Percentiles rank a stretch among this genome's conserved stretches.
Evolutionary conservation across 2,329 filamentous ascomycete species (phyloP).

Genomic region (Ceratocystis harringtonii): DNA sequence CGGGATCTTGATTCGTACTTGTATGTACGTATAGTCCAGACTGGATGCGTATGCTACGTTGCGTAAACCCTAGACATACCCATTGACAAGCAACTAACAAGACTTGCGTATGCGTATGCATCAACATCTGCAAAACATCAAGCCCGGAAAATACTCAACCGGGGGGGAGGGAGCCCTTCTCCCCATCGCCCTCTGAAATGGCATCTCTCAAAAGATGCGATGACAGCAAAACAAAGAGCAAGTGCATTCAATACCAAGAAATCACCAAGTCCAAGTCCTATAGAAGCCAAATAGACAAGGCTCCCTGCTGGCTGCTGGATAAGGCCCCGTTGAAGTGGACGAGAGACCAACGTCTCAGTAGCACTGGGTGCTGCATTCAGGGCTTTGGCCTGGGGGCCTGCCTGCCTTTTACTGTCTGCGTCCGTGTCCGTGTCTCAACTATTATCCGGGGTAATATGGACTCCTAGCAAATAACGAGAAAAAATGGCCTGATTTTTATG

Average conservation of each 20-base stretch:
- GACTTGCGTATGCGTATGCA: background rate
- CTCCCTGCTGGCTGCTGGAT: too few species aligned
- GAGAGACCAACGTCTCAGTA: background rate
- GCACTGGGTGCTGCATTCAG: background rate
- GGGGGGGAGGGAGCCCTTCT: background rate
- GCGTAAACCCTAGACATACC: background rate
- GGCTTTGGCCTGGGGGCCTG: too few species aligned
- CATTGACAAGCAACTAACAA: background rate
- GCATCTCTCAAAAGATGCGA: background rate
- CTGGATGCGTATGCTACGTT: background rate
- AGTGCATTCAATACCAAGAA: background rate
- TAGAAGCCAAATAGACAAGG: too few species aligned
- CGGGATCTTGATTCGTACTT: too few species aligned
- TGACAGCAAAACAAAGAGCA: background rate
- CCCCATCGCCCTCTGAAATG: background rate
- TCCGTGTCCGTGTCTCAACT: background rate
- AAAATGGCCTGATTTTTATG: background rate
- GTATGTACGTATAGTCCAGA: background rate
- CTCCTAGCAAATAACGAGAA: too few species aligned
- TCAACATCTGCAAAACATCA: background rate
- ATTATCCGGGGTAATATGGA: background rate
- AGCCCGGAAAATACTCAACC: background rate
- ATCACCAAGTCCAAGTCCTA: background rate
- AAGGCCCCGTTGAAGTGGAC: background rate
- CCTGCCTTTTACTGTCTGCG: background rate